Conservation (phyloP, 768 basidiomycete species). For the Obba rivulosa region DNA sequence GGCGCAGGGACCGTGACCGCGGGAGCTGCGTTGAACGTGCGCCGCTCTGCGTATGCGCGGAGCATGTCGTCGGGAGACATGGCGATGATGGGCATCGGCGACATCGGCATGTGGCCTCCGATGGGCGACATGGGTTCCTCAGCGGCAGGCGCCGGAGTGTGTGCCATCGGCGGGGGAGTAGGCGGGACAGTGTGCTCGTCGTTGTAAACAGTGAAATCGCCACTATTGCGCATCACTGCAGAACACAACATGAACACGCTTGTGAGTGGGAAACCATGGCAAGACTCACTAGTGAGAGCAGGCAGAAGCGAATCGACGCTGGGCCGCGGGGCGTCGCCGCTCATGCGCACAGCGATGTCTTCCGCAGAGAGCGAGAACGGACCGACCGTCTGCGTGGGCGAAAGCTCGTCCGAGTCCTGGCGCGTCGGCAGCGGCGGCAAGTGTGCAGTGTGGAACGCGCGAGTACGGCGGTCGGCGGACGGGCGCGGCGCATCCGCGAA, state of each 20-base stretch:
- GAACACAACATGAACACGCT: slow-evolving; percentile 2
- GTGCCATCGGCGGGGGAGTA: slow-evolving; percentile 21
- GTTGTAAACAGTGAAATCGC: slow-evolving; percentile 22
- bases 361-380: slow-evolving; percentile 46
- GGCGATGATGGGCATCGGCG: slow-evolving; percentile 33
- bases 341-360: slow-evolving; percentile 54
- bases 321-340: slow-evolving; percentile 31
- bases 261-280: not conserved
- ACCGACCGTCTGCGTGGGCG: slow-evolving; percentile 40
- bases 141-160: slow-evolving; percentile 28
- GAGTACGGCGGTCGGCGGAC: slow-evolving; percentile 39
- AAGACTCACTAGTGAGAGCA: slow-evolving; percentile 56
- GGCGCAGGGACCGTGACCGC: slow-evolving; percentile 21
- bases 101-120: slow-evolving; percentile 34
- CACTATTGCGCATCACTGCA: slow-evolving; percentile 70
- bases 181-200: slow-evolving; percentile 37
- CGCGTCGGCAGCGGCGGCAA: slow-evolving; percentile 37
- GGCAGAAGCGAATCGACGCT: slow-evolving; percentile 60
- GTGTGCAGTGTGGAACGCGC: slow-evolving; percentile 35
- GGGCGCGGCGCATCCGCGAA: slow-evolving; percentile 60
- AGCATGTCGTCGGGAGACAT: slow-evolving; percentile 75
- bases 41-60: slow-evolving; percentile 59
- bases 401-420: slow-evolving; percentile 26
- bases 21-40: slow-evolving; percentile 14
- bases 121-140: slow-evolving; percentile 30